Conservation (phyloP, 2,329 filamentous ascomycete genomes). For the Thelonectria blattea region DNA sequence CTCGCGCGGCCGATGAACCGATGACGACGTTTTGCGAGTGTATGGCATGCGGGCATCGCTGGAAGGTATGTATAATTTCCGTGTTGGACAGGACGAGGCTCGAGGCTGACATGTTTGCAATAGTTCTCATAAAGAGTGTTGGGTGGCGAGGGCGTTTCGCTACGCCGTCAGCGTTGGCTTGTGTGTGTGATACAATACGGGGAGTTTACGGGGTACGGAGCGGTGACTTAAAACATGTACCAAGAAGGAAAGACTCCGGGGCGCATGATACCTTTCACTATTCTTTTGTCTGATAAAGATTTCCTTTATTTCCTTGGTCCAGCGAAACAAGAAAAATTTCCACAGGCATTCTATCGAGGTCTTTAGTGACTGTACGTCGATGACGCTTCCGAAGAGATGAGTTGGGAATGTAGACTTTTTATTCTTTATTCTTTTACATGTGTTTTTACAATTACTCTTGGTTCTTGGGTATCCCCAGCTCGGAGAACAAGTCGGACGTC, state of each 20-base stretch:
- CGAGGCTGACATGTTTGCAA: slow-evolving; percentile 18
- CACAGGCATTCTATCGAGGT: neutral
- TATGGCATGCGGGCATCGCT: slow-evolving; percentile 71
- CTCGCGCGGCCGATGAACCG: slow-evolving; percentile 92
- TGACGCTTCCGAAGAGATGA: neutral
- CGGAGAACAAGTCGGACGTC: slow-evolving; percentile 54
- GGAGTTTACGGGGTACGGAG: slow-evolving; percentile 36
- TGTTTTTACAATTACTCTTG: slow-evolving; percentile 8
- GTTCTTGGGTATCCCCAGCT: slow-evolving; percentile 52
- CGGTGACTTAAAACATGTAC: slow-evolving; percentile 34
- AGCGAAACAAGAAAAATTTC: neutral
- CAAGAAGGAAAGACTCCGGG: slow-evolving; percentile 31
- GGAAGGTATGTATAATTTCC: slow-evolving; percentile 63
- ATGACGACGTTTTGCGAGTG: slow-evolving; percentile 80
- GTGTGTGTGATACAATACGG: slow-evolving; percentile 24
- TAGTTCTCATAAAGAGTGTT: slow-evolving; percentile 33
- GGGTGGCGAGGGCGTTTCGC: slow-evolving; percentile 27
- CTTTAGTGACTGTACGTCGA: slow-evolving; percentile 7
- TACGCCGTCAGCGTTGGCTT: slow-evolving; percentile 20
- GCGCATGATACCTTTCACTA: slow-evolving; percentile 32
- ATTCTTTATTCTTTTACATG: slow-evolving; percentile 10
- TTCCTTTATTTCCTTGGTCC: slow-evolving; percentile 8
- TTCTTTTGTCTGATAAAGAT: slow-evolving; percentile 21
- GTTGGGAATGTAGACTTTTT: neutral
- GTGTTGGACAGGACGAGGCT: neutral